A percentile compares a stretch with the other conserved stretches of the same genome.
These are phyloP conservation scores for Nepenthes gracilis DNA, from an alignment of 148 eudicot species.

Conservation along the genomic window DNA sequence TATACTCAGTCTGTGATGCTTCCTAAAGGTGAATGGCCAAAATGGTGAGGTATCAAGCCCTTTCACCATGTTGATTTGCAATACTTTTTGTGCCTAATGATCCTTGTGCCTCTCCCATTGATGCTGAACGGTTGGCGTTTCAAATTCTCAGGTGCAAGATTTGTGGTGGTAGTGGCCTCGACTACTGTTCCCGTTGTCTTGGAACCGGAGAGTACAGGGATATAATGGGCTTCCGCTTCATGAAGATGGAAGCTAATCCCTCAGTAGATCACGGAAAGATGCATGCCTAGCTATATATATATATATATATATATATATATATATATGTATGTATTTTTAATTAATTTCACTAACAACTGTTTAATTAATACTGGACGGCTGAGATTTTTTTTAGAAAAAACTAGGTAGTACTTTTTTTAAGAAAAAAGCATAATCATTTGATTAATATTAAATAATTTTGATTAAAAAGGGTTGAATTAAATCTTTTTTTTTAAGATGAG, in stretches of 20 bases:
- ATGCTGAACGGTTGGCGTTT: too few relatives aligned
- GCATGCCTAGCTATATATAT: too few relatives aligned
- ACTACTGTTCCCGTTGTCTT: constrained; percentile 61
- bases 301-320: too few relatives aligned
- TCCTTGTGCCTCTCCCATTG: not conserved
- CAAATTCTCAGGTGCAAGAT: constrained; percentile 49
- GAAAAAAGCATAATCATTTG: too few relatives aligned
- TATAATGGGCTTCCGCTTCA: constrained; percentile 68
- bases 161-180: constrained; percentile 89
- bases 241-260: constrained; percentile 32
- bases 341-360: too few relatives aligned
- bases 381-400: too few relatives aligned
- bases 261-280: constrained; percentile 5
- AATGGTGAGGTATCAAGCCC: constrained; percentile 47
- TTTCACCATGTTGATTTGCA: not conserved
- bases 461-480: too few relatives aligned
- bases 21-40: constrained; percentile 89
- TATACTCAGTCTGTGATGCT: constrained; percentile 44
- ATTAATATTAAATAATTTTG: too few relatives aligned
- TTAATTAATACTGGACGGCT: too few relatives aligned
- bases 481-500: too few relatives aligned
- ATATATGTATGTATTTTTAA: too few relatives aligned
- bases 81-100: not conserved
- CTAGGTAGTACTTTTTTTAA: too few relatives aligned
- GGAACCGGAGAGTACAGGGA: constrained; percentile 83